Evolutionary conservation across 169 alveolate species (phyloP).

Genomic region (Perkinsus chesapeaki): DNA sequence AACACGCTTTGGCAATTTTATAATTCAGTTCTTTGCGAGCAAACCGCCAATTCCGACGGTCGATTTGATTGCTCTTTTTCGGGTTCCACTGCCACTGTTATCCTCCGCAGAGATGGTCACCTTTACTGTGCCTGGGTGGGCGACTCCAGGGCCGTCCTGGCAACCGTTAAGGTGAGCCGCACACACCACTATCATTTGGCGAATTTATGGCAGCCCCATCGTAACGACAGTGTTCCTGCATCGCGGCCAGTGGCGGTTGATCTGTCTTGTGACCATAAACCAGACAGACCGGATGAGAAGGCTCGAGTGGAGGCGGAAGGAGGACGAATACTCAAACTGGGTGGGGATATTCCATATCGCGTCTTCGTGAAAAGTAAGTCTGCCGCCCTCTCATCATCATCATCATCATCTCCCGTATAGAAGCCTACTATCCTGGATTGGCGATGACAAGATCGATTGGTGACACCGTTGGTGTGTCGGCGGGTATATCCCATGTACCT

Average conservation of each 20-base stretch:
- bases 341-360: conserved; percentile 67
- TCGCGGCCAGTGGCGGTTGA: conserved; percentile 43
- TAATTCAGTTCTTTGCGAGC: not conserved
- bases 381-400: conserved; percentile 9
- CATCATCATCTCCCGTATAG: conserved; percentile 1
- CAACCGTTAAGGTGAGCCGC: not conserved
- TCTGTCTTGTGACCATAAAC: conserved; percentile 68
- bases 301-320: conserved; percentile 63
- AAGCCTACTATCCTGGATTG: conserved; percentile 67
- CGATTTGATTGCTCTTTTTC: conserved; percentile 25
- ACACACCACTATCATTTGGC: not conserved
- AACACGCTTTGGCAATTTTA: not conserved
- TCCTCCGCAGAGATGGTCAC: conserved; percentile 2
- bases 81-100: conserved; percentile 48
- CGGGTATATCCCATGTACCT: conserved; percentile 78
- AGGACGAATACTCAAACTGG: conserved; percentile 67
- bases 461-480: conserved; percentile 66
- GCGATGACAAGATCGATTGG: conserved; percentile 86
- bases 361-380: conserved; percentile 59
- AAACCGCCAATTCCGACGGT: not conserved
- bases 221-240: not conserved
- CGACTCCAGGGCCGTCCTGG: conserved; percentile 43
- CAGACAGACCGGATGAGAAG: conserved; percentile 59
- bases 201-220: not conserved
- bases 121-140: conserved; percentile 42